phyloP scores from a whole-genome alignment of 805 yeast genomes.

The Kuraishia cidri region DNA sequence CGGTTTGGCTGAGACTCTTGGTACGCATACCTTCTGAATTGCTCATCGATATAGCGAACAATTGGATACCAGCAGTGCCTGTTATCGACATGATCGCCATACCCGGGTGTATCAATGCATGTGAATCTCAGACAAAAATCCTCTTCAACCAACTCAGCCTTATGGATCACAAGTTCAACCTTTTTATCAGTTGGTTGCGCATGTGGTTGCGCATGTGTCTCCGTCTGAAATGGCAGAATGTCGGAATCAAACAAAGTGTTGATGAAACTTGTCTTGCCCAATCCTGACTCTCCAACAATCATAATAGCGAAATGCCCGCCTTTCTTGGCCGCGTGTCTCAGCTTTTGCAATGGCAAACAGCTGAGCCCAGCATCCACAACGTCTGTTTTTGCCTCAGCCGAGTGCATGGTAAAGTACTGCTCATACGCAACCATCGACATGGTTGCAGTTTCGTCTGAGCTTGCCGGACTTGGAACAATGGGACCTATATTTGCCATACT shows the following conservation, averaged over 20 bases:
- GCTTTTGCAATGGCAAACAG: no score
- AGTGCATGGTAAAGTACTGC: no score
- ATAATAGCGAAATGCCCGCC: constrained; percentile 76
- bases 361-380: no score
- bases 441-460: no score
- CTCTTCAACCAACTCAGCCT: constrained; percentile 51
- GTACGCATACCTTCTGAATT: constrained; percentile 55
- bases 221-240: constrained; percentile 18
- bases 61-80: constrained; percentile 59
- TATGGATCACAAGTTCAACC: constrained; percentile 21
- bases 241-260: constrained; percentile 66
- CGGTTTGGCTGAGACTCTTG: constrained; percentile 77
- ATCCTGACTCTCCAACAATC: constrained; percentile 82
- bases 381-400: no score
- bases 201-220: constrained; percentile 29
- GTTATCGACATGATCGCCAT: constrained; percentile 64
- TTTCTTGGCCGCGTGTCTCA: constrained; percentile 28
- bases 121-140: constrained; percentile 49
- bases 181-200: constrained; percentile 21
- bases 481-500: no score
- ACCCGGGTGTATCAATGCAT: constrained; percentile 68
- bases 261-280: constrained; percentile 76
- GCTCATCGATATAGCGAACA: constrained; percentile 70
- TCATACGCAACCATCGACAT: no score
- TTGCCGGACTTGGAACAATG: no score